Evolutionary conservation across 345 rosid species (phyloP).

Genomic region (Eucalyptus decipiens): DNA sequence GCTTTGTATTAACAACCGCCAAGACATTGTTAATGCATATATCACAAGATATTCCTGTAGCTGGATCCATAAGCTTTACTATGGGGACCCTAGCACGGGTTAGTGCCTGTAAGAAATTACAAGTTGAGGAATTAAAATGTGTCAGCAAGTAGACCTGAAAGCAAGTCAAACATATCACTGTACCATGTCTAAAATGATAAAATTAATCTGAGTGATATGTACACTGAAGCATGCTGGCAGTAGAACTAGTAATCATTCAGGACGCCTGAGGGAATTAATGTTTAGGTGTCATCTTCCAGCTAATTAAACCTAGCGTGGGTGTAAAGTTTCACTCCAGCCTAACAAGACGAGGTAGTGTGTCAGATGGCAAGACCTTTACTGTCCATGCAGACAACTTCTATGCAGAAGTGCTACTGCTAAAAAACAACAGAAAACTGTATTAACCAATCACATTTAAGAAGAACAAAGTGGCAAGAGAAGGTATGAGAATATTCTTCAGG

Average conservation of each 20-base stretch:
- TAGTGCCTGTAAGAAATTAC: constrained; percentile 40
- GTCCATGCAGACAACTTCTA: neutral
- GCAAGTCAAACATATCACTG: neutral
- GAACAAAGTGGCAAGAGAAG: neutral
- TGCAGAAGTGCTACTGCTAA: neutral
- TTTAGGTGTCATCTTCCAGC: neutral
- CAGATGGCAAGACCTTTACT: neutral
- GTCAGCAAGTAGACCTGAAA: neutral
- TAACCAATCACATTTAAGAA: neutral
- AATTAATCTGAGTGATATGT: neutral
- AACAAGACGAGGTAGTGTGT: neutral
- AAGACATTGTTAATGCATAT: constrained; percentile 88
- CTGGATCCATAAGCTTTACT: constrained; percentile 97
- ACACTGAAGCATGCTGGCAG: neutral
- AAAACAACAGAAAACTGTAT: neutral
- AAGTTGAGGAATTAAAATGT: neutral
- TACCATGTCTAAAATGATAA: neutral
- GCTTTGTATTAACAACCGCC: constrained; percentile 97
- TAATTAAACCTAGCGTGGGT: neutral
- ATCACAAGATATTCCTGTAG: constrained; percentile 86
- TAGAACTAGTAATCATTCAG: neutral
- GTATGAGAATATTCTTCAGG: neutral
- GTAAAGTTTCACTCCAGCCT: neutral
- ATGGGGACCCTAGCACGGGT: constrained; percentile 95
- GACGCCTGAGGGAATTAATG: neutral